Percentiles rank a stretch among this genome's conserved stretches.
Conservation (phyloP, 768 basidiomycete species). For the Boletales sp. region DNA sequence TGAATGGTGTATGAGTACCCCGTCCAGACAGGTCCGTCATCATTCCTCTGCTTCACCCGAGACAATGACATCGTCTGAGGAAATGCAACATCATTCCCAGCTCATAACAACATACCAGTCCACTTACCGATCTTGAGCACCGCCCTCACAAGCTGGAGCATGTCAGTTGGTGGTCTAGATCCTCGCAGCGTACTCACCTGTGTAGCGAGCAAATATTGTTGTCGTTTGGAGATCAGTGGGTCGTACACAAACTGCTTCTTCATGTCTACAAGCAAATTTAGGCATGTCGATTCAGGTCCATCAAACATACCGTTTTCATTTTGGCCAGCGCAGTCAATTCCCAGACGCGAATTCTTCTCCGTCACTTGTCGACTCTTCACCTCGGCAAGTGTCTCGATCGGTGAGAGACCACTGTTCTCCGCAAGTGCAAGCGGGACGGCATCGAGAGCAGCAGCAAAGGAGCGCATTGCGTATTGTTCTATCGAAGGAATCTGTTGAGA, state of each 20-base stretch:
- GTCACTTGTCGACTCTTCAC: constrained; percentile 90
- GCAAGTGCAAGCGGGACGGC: constrained; percentile 94
- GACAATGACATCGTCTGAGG: constrained; percentile 71
- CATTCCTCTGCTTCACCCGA: constrained; percentile 70
- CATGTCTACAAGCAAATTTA: constrained; percentile 66
- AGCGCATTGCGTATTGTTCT: constrained; percentile 99
- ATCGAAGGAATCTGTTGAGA: constrained; percentile 79
- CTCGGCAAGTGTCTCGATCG: constrained; percentile 95
- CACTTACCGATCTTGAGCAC: constrained; percentile 81
- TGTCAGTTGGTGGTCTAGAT: constrained; percentile 4
- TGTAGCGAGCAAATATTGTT: constrained; percentile 96
- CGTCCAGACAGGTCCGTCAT: constrained; percentile 17
- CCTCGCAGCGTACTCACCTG: constrained; percentile 50
- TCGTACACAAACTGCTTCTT: constrained; percentile 96
- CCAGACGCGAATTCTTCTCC: constrained; percentile 80
- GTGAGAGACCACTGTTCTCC: constrained; percentile 94
- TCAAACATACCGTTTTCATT: constrained; percentile 74
- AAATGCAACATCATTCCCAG: constrained; percentile 5
- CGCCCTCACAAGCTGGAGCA: constrained; percentile 67
- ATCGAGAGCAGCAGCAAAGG: constrained; percentile 95
- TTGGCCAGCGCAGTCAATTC: constrained; percentile 87
- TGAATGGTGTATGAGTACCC: constrained; percentile 12
- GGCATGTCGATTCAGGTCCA: neutral
- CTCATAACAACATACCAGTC: neutral
- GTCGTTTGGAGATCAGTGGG: constrained; percentile 94